A percentile compares a stretch with the other conserved stretches of the same genome.
These are phyloP conservation scores for Termitomyces sp. DNA, from an alignment of 768 basidiomycete species.

Conservation along the genomic window DNA sequence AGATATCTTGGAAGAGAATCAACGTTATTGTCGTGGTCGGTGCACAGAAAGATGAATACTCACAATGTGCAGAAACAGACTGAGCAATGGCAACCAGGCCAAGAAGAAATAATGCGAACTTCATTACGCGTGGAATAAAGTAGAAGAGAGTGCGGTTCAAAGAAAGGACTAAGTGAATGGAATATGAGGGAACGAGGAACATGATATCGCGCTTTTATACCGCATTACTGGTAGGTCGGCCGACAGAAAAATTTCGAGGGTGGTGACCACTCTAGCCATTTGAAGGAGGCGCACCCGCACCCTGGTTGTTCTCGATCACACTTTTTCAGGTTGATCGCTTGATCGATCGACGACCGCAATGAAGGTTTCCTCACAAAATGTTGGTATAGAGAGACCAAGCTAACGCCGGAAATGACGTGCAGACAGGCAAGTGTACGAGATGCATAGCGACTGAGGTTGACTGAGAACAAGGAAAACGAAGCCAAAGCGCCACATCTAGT, in stretches of 20 bases:
- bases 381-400: neutral
- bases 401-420: too few species aligned
- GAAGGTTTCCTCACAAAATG: neutral
- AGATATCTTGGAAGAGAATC: slow-evolving; percentile 20
- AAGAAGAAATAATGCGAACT: slow-evolving; percentile 15
- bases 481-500: too few species aligned
- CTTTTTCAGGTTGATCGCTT: neutral
- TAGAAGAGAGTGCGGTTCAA: slow-evolving; percentile 1
- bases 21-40: neutral
- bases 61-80: slow-evolving; percentile 13
- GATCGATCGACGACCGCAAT: neutral
- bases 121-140: slow-evolving; percentile 14
- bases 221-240: neutral
- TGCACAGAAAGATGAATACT: neutral
- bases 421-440: neutral
- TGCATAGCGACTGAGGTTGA: neutral
- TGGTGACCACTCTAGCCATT: neutral
- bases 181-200: neutral
- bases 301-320: neutral
- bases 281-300: neutral
- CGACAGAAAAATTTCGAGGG: neutral
- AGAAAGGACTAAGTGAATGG: neutral
- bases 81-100: slow-evolving; percentile 15
- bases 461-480: neutral
- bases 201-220: neutral